phyloP scores from a whole-genome alignment of 805 yeast genomes.

The Pichia membranifaciens region DNA sequence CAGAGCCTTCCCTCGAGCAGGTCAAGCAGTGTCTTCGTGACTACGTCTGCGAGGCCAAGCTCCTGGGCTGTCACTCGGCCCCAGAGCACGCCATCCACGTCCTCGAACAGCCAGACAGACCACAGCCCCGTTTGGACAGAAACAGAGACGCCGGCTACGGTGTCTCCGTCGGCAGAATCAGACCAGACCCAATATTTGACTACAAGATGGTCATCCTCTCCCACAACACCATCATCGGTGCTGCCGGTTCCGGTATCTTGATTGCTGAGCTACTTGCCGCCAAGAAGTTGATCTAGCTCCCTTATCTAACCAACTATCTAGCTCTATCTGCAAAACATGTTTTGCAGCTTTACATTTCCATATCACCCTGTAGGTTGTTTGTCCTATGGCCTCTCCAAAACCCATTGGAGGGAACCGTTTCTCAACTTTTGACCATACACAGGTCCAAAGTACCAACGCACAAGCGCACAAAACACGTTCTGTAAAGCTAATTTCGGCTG shows the following conservation, averaged over 20 bases:
- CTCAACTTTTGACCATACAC: too few species aligned
- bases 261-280: constrained; percentile 87
- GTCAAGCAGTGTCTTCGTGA: constrained; percentile 64
- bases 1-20: constrained; percentile 80
- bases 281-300: constrained; percentile 57
- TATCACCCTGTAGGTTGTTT: too few species aligned
- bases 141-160: constrained; percentile 92
- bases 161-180: constrained; percentile 89
- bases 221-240: constrained; percentile 96
- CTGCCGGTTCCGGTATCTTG: constrained; percentile 96
- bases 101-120: constrained; percentile 86
- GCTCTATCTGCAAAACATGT: not conserved
- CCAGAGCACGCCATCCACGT: constrained; percentile 91
- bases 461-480: too few species aligned
- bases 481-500: too few species aligned
- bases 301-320: not conserved
- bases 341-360: too few species aligned
- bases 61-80: constrained; percentile 81
- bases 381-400: too few species aligned
- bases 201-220: constrained; percentile 95
- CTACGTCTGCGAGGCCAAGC: constrained; percentile 77
- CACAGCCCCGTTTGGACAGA: constrained; percentile 96
- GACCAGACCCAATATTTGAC: constrained; percentile 91
- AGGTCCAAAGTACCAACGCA: too few species aligned
- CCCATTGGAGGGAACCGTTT: too few species aligned